phyloP scores from a whole-genome alignment of 2,329 filamentous ascomycete species.

The Trichoderma gracile region DNA sequence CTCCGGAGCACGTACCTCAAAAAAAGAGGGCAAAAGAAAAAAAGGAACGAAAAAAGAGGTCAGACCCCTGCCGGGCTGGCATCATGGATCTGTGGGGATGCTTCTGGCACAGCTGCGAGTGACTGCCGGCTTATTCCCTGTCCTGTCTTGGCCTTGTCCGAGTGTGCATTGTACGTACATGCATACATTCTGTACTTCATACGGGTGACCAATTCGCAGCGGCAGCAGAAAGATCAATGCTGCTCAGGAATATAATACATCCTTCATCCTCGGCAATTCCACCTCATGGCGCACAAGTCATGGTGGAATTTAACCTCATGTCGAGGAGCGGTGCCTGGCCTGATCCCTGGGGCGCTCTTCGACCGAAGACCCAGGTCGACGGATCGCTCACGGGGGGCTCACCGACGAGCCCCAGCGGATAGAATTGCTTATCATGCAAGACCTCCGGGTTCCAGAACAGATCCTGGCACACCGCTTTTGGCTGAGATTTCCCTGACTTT shows the following conservation, averaged over 20 bases:
- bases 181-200: neutral
- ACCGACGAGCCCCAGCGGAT: slow-evolving; percentile 14
- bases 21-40: neutral
- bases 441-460: slow-evolving; percentile 2
- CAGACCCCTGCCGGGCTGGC: slow-evolving; percentile 11
- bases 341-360: slow-evolving; percentile 18
- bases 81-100: slow-evolving; percentile 22
- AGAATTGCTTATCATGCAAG: slow-evolving; percentile 8
- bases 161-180: too few species aligned
- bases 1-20: slow-evolving; percentile 8
- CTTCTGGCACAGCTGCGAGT: slow-evolving; percentile 11
- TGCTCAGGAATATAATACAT: too few species aligned
- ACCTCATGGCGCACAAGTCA: neutral
- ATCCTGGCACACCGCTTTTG: slow-evolving; percentile 21
- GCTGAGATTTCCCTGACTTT: neutral
- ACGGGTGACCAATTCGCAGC: too few species aligned
- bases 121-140: slow-evolving; percentile 13
- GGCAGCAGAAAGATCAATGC: too few species aligned
- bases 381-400: slow-evolving; percentile 16
- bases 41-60: neutral
- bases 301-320: neutral
- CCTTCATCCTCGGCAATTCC: too few species aligned
- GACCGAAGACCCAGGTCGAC: slow-evolving; percentile 7
- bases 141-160: neutral
- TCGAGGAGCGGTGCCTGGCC: neutral